These are phyloP conservation scores for Periglandula ipomoeae DNA, from an alignment of 2,329 filamentous ascomycete genomes.

Conservation along the genomic window DNA sequence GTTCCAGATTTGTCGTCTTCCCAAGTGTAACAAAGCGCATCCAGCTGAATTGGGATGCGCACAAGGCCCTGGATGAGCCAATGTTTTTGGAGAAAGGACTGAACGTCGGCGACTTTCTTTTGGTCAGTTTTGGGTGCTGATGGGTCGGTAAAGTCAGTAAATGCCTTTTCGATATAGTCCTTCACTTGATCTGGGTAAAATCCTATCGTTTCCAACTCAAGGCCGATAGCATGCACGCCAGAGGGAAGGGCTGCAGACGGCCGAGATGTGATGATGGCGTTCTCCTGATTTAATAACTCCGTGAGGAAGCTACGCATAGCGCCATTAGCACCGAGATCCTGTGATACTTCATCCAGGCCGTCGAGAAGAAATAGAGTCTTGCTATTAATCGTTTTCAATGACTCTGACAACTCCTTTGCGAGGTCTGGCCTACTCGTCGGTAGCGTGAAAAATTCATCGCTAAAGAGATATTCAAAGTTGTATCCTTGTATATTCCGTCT, in stretches of 20 bases:
- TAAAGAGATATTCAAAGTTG: slow-evolving; percentile 16
- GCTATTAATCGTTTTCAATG: slow-evolving; percentile 1
- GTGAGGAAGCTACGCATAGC: slow-evolving; percentile 17
- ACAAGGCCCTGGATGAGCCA: slow-evolving; percentile 25
- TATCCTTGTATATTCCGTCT: slow-evolving; percentile 10
- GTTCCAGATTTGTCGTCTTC: slow-evolving; percentile 8
- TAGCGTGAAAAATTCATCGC: slow-evolving; percentile 19
- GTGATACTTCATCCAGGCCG: slow-evolving; percentile 32
- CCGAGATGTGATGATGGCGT: slow-evolving; percentile 32
- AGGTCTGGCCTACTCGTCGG: slow-evolving; percentile 4
- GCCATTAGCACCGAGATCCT: slow-evolving; percentile 9
- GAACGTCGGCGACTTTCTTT: slow-evolving; percentile 15
- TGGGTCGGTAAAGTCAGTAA: background rate
- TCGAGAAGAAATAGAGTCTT: slow-evolving; percentile 31
- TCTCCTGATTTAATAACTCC: slow-evolving; percentile 21
- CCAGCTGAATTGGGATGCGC: slow-evolving; percentile 34
- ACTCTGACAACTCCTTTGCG: slow-evolving; percentile 11
- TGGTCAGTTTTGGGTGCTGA: background rate
- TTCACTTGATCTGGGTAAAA: slow-evolving; percentile 28
- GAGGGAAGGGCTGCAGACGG: slow-evolving; percentile 16
- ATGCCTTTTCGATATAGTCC: slow-evolving; percentile 19
- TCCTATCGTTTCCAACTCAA: slow-evolving; percentile 31
- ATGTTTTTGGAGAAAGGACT: slow-evolving; percentile 23
- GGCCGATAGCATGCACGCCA: slow-evolving; percentile 16
- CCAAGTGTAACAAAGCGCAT: slow-evolving; percentile 33